These are phyloP conservation scores for Rhodamnia argentea DNA, from an alignment of 345 rosid species.

Conservation along the genomic window DNA sequence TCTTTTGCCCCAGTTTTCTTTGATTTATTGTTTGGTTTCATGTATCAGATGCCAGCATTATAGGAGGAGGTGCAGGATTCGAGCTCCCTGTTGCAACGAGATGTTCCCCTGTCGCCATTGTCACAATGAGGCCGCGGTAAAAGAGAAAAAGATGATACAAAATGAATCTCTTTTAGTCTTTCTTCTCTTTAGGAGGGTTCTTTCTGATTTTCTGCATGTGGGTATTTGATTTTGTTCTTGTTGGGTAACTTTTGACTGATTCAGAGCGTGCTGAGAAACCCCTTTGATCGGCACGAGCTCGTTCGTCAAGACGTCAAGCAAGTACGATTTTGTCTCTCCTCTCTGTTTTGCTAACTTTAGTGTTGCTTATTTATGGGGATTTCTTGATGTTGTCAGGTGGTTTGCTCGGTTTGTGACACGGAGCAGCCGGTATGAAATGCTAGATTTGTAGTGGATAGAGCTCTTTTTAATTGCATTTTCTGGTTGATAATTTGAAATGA, in stretches of 20 bases:
- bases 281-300: slow-evolving; percentile 61
- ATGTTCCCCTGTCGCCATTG: slow-evolving; percentile 88
- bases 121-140: slow-evolving; percentile 81
- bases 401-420: slow-evolving; percentile 89
- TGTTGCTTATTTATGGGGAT: neutral
- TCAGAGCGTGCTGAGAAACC: slow-evolving; percentile 56
- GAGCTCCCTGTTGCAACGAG: slow-evolving; percentile 97
- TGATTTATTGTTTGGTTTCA: neutral
- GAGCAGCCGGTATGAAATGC: slow-evolving; percentile 75
- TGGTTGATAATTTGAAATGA: neutral
- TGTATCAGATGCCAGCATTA: slow-evolving; percentile 71
- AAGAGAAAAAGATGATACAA: neutral
- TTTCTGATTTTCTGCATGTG: neutral
- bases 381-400: slow-evolving; percentile 41
- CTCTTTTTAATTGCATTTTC: neutral
- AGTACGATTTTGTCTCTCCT: slow-evolving; percentile 5
- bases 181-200: neutral
- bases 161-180: neutral
- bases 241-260: neutral
- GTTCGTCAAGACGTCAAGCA: slow-evolving; percentile 75
- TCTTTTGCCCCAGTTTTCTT: neutral
- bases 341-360: neutral
- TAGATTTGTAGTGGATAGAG: neutral
- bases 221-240: neutral
- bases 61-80: slow-evolving; percentile 83